Evolutionary conservation across 805 yeast genomes (phyloP).

Genomic region (Kazachstania psychrophila): DNA sequence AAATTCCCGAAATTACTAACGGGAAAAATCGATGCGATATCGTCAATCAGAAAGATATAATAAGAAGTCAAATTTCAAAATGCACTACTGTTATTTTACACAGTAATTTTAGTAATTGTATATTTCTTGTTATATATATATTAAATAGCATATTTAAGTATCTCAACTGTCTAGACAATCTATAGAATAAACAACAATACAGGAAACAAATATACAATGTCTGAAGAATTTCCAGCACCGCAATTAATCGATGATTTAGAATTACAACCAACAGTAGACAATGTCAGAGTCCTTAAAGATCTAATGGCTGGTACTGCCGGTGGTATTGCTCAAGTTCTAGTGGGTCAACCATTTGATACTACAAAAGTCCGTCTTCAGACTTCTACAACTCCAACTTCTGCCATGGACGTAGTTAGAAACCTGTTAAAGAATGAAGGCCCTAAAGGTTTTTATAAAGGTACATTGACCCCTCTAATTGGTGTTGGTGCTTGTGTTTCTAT

Average conservation of each 20-base stretch:
- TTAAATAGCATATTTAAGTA: too few relatives aligned
- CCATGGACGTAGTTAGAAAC: constrained; percentile 68
- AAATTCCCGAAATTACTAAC: too few relatives aligned
- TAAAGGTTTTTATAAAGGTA: constrained; percentile 83
- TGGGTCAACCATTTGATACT: constrained; percentile 94
- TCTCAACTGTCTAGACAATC: too few relatives aligned
- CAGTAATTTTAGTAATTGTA: too few relatives aligned
- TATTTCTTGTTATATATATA: too few relatives aligned
- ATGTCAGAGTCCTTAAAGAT: constrained; percentile 52
- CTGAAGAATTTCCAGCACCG: constrained; percentile 28
- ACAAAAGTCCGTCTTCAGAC: constrained; percentile 89
- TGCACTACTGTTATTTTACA: too few relatives aligned
- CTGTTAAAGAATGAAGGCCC: constrained; percentile 75
- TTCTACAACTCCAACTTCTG: constrained; percentile 61
- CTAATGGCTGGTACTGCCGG: constrained; percentile 88
- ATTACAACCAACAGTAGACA: constrained; percentile 12
- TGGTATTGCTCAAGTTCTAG: constrained; percentile 90
- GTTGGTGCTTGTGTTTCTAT: constrained; percentile 98
- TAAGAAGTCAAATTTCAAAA: too few relatives aligned
- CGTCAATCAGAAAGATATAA: too few relatives aligned
- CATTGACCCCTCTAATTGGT: constrained; percentile 85
- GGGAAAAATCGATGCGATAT: too few relatives aligned
- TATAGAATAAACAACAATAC: too few relatives aligned
- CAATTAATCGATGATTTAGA: constrained; percentile 28
- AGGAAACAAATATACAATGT: too few relatives aligned